A percentile compares a stretch with the other conserved stretches of the same genome.
Conservation (phyloP, 768 basidiomycete genomes). For the Hericium alpestre region DNA sequence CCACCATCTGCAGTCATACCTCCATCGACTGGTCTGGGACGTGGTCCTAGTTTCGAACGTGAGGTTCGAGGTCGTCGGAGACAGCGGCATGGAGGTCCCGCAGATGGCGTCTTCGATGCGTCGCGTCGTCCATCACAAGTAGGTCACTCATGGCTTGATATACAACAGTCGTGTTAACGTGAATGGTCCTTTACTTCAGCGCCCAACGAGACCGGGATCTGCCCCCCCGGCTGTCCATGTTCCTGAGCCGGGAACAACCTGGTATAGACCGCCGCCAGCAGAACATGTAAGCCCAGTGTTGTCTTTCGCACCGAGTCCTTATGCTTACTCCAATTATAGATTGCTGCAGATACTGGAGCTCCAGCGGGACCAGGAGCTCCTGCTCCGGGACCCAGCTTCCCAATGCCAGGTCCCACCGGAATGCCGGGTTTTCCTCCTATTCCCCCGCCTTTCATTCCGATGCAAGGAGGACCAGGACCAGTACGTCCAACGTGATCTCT, state of each 20-base stretch:
- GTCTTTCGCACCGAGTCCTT: not conserved
- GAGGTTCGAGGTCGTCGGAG: not conserved
- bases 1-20: not conserved
- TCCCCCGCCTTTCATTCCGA: conserved; percentile 11
- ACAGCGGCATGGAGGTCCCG: not conserved
- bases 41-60: not conserved
- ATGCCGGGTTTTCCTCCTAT: not conserved
- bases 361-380: not conserved
- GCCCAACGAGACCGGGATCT: no score
- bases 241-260: not conserved
- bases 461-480: conserved; percentile 15
- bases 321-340: not conserved
- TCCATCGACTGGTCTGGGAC: not conserved
- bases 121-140: not conserved
- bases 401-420: not conserved
- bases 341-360: not conserved
- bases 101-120: not conserved
- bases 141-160: no score
- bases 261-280: not conserved
- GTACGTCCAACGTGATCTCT: conserved; percentile 36
- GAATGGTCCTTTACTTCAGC: no score
- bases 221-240: not conserved
- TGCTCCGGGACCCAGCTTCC: not conserved
- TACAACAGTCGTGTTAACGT: no score
- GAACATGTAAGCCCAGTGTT: not conserved